Conservation (phyloP, 2,329 filamentous ascomycete genomes). For the Calonectria pteridis region DNA sequence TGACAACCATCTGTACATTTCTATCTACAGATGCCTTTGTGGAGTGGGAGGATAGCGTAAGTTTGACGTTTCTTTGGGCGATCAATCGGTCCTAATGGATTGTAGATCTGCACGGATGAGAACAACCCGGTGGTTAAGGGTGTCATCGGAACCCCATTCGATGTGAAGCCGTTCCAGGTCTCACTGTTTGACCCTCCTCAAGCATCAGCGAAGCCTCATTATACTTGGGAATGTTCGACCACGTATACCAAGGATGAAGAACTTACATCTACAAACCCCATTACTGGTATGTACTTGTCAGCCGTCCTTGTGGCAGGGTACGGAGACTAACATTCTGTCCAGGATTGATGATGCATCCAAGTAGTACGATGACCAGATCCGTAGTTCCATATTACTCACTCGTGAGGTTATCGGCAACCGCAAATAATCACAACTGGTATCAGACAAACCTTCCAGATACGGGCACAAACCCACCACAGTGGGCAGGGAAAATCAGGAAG, state of each 20-base stretch:
- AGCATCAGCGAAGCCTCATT: conserved; percentile 50
- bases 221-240: conserved; percentile 59
- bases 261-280: conserved; percentile 49
- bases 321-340: no score
- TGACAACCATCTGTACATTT: conserved; percentile 62
- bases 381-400: conserved; percentile 63
- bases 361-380: conserved; percentile 37
- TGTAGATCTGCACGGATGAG: conserved; percentile 58
- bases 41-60: conserved; percentile 66
- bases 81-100: conserved; percentile 21
- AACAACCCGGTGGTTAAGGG: conserved; percentile 61
- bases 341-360: conserved; percentile 60
- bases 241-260: conserved; percentile 54
- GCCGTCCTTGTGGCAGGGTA: no score
- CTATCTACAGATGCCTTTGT: conserved; percentile 66
- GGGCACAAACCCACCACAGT: conserved; percentile 51
- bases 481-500: conserved; percentile 62
- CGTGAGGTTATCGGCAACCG: conserved; percentile 65
- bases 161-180: conserved; percentile 64
- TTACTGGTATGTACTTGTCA: no score
- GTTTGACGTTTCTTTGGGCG: conserved; percentile 13
- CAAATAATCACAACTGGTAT: conserved; percentile 65
- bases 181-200: conserved; percentile 49
- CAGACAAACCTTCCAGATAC: conserved; percentile 60
- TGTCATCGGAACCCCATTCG: conserved; percentile 65